A percentile compares a stretch with the other conserved stretches of the same genome.
Evolutionary conservation across 116 monocot species (phyloP).

Genomic region (Papilionanthe hybrid): DNA sequence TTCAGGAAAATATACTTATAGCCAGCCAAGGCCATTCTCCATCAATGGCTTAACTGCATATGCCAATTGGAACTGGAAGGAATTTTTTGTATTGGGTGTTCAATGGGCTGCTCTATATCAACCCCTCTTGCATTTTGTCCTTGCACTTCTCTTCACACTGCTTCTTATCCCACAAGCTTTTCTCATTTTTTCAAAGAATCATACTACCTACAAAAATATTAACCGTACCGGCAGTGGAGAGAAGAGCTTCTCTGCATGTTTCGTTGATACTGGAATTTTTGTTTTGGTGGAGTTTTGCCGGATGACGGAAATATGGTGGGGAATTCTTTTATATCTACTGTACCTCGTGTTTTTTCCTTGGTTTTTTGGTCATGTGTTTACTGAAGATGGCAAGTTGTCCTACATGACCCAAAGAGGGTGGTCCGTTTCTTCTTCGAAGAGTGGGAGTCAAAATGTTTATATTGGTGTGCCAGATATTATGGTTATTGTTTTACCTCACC

Average conservation of each 20-base stretch:
- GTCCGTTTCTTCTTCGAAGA: slow-evolving; percentile 21
- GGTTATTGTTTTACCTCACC: slow-evolving; percentile 88
- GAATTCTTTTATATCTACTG: slow-evolving; percentile 51
- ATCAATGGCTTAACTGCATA: slow-evolving; percentile 66
- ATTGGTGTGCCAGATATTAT: slow-evolving; percentile 81
- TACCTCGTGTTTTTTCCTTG: slow-evolving; percentile 73
- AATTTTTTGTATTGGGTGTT: slow-evolving; percentile 86
- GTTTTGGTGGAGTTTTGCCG: slow-evolving; percentile 56
- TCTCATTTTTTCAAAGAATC: slow-evolving; percentile 33
- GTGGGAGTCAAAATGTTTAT: slow-evolving; percentile 14
- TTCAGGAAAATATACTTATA: slow-evolving; percentile 46
- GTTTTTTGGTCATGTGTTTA: slow-evolving; percentile 77
- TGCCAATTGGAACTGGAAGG: slow-evolving; percentile 83
- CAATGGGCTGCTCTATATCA: slow-evolving; percentile 74
- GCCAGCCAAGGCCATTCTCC: slow-evolving; percentile 80
- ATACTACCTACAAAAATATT: slow-evolving; percentile 23
- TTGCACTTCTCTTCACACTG: slow-evolving; percentile 49
- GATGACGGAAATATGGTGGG: slow-evolving; percentile 56
- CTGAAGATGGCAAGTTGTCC: slow-evolving; percentile 35
- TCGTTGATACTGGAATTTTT: slow-evolving; percentile 34
- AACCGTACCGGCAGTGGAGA: slow-evolving; percentile 17
- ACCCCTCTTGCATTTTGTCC: slow-evolving; percentile 39
- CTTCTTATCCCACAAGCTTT: slow-evolving; percentile 59
- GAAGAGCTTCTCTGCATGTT: slow-evolving; percentile 19
- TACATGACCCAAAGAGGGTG: slow-evolving; percentile 83